These are phyloP conservation scores for Gossypium ekmanianum DNA, from an alignment of 345 rosid genomes.

Conservation along the genomic window DNA sequence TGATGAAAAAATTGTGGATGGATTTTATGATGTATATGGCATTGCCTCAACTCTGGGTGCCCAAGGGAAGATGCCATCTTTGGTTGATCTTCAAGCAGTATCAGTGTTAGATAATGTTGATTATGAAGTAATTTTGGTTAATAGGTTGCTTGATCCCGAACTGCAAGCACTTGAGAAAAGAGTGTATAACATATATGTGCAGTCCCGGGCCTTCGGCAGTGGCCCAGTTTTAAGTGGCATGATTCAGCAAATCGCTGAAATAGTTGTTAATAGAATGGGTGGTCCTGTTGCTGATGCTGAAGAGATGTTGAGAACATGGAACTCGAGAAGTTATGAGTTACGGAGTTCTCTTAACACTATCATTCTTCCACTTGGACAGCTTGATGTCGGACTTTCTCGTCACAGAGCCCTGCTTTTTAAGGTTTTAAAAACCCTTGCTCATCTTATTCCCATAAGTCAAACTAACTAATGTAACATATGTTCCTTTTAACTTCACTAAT, in stretches of 20 bases:
- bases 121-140: constrained; percentile 76
- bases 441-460: constrained; percentile 10
- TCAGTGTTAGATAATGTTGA: constrained; percentile 60
- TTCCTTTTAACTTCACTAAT: neutral
- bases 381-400: constrained; percentile 91
- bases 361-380: constrained; percentile 78
- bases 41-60: constrained; percentile 49
- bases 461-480: neutral
- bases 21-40: constrained; percentile 80
- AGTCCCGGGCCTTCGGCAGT: constrained; percentile 36
- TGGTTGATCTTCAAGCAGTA: constrained; percentile 76
- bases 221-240: constrained; percentile 49
- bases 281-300: constrained; percentile 87
- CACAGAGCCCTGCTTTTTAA: constrained; percentile 95
- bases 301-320: constrained; percentile 79
- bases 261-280: constrained; percentile 90
- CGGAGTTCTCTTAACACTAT: constrained; percentile 53
- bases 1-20: constrained; percentile 79
- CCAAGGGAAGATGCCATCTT: constrained; percentile 77
- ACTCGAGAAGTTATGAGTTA: constrained; percentile 52
- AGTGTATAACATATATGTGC: constrained; percentile 41
- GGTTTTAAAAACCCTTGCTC: constrained; percentile 40
- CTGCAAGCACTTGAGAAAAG: constrained; percentile 69
- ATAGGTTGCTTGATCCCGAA: constrained; percentile 67
- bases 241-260: constrained; percentile 75